Evolutionary conservation across 441 rosid genomes (phyloP).

Genomic region (Capsella rubella): DNA sequence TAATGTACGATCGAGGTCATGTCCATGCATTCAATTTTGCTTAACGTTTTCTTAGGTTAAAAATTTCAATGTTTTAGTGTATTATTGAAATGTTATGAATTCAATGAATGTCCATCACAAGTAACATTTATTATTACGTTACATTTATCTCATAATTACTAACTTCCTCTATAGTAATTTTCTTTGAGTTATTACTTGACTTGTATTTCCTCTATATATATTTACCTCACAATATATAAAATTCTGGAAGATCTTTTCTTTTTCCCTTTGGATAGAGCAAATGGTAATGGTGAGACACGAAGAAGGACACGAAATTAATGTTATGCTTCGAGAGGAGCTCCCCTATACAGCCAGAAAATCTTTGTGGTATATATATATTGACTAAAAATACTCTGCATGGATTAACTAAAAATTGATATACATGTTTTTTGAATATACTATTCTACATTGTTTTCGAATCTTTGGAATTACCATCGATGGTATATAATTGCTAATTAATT

Average conservation of each 20-base stretch:
- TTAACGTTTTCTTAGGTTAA: too few relatives aligned
- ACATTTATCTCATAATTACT: too few relatives aligned
- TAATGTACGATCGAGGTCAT: too few relatives aligned
- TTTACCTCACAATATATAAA: neutral
- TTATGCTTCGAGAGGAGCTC: slow-evolving; percentile 39
- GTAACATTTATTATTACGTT: too few relatives aligned
- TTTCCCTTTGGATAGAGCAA: neutral
- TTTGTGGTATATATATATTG: neutral
- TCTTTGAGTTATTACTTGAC: too few relatives aligned
- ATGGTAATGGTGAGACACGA: slow-evolving; percentile 37
- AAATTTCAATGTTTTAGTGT: too few relatives aligned
- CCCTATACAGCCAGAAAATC: slow-evolving; percentile 28
- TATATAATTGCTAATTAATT: slow-evolving; percentile 12
- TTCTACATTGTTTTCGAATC: slow-evolving; percentile 31
- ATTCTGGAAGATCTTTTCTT: neutral
- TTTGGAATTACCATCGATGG: slow-evolving; percentile 9
- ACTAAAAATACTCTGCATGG: slow-evolving; percentile 5
- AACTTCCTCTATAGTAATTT: too few relatives aligned
- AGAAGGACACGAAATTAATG: slow-evolving; percentile 38
- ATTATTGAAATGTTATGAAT: too few relatives aligned
- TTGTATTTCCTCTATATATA: too few relatives aligned
- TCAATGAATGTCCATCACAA: too few relatives aligned
- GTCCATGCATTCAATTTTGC: too few relatives aligned
- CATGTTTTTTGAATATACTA: slow-evolving; percentile 13
- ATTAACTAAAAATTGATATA: neutral